Base-by-base conservation (phyloP, 2,329 filamentous ascomycete species). In the Diaporthe nobilis region DNA sequence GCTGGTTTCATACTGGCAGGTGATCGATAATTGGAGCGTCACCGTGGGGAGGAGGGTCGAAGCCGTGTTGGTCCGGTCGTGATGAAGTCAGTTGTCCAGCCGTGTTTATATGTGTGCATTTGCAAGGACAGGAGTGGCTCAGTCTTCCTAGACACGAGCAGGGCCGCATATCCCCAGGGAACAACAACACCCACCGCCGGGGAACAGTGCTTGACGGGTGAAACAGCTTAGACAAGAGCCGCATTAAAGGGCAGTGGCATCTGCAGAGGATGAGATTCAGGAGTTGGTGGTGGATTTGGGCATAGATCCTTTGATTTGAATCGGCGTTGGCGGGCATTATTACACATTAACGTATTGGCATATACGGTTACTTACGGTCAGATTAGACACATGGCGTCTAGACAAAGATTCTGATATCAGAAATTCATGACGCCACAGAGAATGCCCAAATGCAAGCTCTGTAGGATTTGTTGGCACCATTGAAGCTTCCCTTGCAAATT, bases 41-140 rank as follows among this genome's bases (percentile, higher is more conserved):
- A 81, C 80, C 0, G 81, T 86, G 3, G 84, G 84, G 37, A 84
- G 81, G 67, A 83, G 80, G 65, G 77, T 86, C 4, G 84, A 86
- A 75, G 78, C 75, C 49, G 71, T 57, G 85, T 86, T 77, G 60
- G 31, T 70, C 22, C 74, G 73, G n/a, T 68, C 72, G n/a, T 77
- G 60, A 77, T 25, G 20, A 49, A 22, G 3, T n/a, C 37, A 25
- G 6, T 5, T 20, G 20, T 25, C 17, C 20, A 17, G 22, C 22
- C 4, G 22, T 10, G 10, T 68, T 51, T 2, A n/a, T 12, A 51
- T 51, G 1, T 39, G 47, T n/a, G 25, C 63, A 53, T 68, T 37
- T 68, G 22, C 63, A 67, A 8, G 44, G 42, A 8, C 3, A 37
- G 63, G 9, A 13, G 44, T 22, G 51, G 28, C 17, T 22, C 44